Conservation (phyloP, 306 rosid genomes). For the Benincasa hispida region DNA sequence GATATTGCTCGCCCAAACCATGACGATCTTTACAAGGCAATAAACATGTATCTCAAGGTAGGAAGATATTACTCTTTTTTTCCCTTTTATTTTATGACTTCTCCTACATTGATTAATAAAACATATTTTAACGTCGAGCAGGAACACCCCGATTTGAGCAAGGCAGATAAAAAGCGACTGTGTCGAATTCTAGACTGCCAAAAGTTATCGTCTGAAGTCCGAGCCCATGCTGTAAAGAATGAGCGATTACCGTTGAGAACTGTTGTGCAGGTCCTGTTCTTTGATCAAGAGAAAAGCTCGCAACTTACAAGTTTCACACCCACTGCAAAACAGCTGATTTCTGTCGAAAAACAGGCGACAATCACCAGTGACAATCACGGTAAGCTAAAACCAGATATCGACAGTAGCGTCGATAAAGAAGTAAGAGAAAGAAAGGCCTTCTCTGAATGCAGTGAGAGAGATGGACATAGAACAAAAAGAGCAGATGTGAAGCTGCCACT, state of each 20-base stretch:
- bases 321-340: constrained; percentile 20
- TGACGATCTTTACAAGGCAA: constrained; percentile 76
- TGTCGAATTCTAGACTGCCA: constrained; percentile 18
- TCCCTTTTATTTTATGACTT: neutral
- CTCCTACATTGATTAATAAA: neutral
- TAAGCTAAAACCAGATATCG: constrained; percentile 13
- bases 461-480: constrained; percentile 23
- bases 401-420: constrained; percentile 31
- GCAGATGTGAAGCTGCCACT: constrained; percentile 32
- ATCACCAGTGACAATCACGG: constrained; percentile 11
- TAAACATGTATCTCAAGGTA: constrained; percentile 83
- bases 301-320: constrained; percentile 4
- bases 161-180: constrained; percentile 11
- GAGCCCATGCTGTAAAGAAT: constrained; percentile 14
- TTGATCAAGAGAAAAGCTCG: constrained; percentile 8
- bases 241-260: constrained; percentile 11
- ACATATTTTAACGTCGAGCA: neutral
- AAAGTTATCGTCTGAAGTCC: constrained; percentile 11
- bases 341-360: constrained; percentile 30
- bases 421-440: constrained; percentile 25
- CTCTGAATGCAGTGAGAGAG: constrained; percentile 32
- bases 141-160: constrained; percentile 17
- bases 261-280: constrained; percentile 15
- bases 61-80: constrained; percentile 21
- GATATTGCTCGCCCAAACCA: constrained; percentile 61